Percentiles rank a stretch among this genome's conserved stretches.
Evolutionary conservation across 805 yeast species (phyloP).

Genomic region (Teunomyces tritomae): DNA sequence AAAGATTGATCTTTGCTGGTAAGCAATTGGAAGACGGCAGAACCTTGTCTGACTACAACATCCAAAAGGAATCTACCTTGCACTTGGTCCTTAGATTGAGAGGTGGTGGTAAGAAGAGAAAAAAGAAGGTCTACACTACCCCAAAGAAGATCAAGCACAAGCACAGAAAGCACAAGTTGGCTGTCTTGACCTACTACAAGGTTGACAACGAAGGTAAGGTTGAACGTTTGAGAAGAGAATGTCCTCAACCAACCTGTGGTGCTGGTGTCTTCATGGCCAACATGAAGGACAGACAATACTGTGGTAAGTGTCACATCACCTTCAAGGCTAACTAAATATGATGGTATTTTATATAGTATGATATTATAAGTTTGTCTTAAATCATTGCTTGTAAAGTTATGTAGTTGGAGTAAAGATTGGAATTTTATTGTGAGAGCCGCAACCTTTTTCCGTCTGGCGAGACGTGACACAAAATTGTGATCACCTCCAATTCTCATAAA

Average conservation of each 20-base stretch:
- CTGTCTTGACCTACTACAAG: constrained; percentile 99
- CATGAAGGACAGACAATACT: constrained; percentile 98
- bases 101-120: constrained; percentile 99
- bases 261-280: constrained; percentile 99
- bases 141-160: constrained; percentile 99
- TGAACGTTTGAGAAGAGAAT: constrained; percentile 98
- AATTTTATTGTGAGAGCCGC: no score
- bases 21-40: constrained; percentile 99
- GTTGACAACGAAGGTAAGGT: constrained; percentile 98
- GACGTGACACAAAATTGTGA: neutral
- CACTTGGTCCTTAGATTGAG: constrained; percentile 96
- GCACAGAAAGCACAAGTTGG: constrained; percentile 99
- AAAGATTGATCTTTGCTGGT: constrained; percentile 99
- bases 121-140: constrained; percentile 99
- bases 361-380: constrained; percentile 1
- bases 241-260: constrained; percentile 91
- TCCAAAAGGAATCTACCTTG: constrained; percentile 98
- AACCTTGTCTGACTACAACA: constrained; percentile 98
- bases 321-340: constrained; percentile 46
- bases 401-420: neutral
- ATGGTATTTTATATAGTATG: constrained; percentile 2
- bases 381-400: neutral
- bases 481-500: neutral
- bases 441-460: neutral
- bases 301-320: constrained; percentile 99